Base-by-base conservation (phyloP, 129 eudicot genomes). In the Lactuca saligna region DNA sequence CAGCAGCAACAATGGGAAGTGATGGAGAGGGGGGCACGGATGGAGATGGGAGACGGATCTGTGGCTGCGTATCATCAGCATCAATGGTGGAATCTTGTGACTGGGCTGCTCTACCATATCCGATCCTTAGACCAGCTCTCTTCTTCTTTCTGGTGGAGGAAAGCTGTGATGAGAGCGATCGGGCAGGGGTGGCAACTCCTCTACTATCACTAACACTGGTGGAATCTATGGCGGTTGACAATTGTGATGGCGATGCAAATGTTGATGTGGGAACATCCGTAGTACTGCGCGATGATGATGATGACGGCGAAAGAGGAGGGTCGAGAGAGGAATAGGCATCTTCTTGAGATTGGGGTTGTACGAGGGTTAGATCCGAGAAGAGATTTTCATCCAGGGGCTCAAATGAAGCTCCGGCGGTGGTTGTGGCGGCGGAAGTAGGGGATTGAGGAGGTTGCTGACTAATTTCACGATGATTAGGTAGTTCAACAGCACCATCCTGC, bases 351-450 rank as follows among this genome's bases (percentile, higher is more conserved):
- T 58, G 79, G 5, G 79, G 74, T 59, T 53, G 82, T 50, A 82
- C 49, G 68, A 88, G 83, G 25, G 85, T 88, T 46, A 88, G 91
- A 85, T 85, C 89, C 61, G 89, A 80, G 78, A 88, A 88, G 1
- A 88, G 65, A 31, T 88, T 88, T 54, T 88, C 91, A 66, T 88
- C 96, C 2, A 88, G 80, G 9, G 91, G 87, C 57, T 77, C 74
- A 54, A 79, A 67, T 12, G 78, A 25, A 35, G 73, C 58, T 53
- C 79, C 69, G 49, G 76, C 44, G 8, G 80, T 17, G 15, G 77
- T 42, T 54, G 56, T 60, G 56, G 14, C 70, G 63, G 76, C 48
- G 4, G 82, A 65, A 38, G 66, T 53, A 0, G 71, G 57, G 14
- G 78, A 75, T 57, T 55, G 44, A 5, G 48, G 68, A 37, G 60